Conservation (phyloP, 208 protist genomes). For the Leishmania tropica region DNA sequence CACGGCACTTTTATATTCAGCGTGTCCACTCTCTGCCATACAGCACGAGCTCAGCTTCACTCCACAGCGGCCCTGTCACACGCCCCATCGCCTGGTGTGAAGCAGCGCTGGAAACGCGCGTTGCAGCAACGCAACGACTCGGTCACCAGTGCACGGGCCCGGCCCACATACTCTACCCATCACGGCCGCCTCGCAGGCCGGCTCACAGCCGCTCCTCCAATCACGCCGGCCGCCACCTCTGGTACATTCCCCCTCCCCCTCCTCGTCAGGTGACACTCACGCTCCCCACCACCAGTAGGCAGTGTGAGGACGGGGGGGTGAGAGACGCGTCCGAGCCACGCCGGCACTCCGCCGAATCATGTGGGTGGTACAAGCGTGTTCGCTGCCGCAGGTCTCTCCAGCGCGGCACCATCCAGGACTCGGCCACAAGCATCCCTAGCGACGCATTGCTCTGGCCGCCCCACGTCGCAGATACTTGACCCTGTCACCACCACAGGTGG, state of each 20-base stretch:
- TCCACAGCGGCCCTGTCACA: background rate
- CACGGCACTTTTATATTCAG: too few species aligned
- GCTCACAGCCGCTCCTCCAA: background rate
- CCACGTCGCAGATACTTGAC: background rate
- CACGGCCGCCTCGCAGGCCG: background rate
- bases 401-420: background rate
- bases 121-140: background rate
- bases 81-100: background rate
- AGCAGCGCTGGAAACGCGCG: background rate
- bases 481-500: background rate
- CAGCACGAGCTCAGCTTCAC: background rate
- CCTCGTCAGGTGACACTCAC: background rate
- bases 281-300: background rate
- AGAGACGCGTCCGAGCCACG: background rate
- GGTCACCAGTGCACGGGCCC: background rate
- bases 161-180: background rate
- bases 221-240: background rate
- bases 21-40: background rate
- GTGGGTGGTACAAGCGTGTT: background rate
- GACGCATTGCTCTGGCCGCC: background rate
- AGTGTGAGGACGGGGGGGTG: too few species aligned
- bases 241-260: background rate
- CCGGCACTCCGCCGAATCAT: background rate
- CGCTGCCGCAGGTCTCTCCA: background rate
- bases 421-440: background rate